These are phyloP conservation scores for Boletus coccyginus DNA, from an alignment of 768 basidiomycete genomes.

Conservation along the genomic window DNA sequence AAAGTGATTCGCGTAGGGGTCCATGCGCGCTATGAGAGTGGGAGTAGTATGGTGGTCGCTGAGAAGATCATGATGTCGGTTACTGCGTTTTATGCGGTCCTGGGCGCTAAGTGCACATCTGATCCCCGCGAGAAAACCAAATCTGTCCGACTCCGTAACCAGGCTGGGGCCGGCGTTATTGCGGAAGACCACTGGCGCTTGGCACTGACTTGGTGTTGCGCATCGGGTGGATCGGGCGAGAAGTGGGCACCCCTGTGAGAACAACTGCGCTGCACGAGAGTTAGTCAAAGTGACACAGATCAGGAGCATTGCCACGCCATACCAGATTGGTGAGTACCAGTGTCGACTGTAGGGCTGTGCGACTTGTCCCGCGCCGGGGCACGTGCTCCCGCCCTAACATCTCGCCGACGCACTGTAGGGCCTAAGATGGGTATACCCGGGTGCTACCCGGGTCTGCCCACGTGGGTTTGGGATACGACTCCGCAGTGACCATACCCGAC, in stretches of 20 bases:
- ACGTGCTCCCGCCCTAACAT: background rate
- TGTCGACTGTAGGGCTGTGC: background rate
- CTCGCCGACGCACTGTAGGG: too few relatives aligned
- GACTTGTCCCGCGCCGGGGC: background rate
- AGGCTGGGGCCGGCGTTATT: background rate
- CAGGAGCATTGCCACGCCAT: background rate
- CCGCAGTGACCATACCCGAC: too few relatives aligned
- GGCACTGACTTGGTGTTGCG: background rate
- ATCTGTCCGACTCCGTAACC: conserved; percentile 6
- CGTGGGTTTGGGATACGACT: too few relatives aligned
- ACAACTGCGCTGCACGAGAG: too few relatives aligned
- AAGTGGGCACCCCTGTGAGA: background rate
- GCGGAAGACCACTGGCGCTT: background rate
- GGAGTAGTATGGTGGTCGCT: background rate
- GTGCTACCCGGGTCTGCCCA: too few relatives aligned
- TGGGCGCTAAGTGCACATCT: conserved; percentile 6
- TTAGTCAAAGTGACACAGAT: conserved; percentile 2
- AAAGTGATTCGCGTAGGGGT: conserved; percentile 20
- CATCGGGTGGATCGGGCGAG: background rate
- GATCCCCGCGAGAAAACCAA: background rate
- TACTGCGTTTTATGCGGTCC: background rate
- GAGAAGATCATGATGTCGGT: background rate
- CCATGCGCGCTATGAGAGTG: conserved; percentile 14
- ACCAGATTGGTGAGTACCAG: background rate
- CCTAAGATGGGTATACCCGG: too few relatives aligned